A percentile compares a stretch with the other conserved stretches of the same genome.
phyloP scores from a whole-genome alignment of 495 filamentous ascomycete genomes.

The Darksidea phi region DNA sequence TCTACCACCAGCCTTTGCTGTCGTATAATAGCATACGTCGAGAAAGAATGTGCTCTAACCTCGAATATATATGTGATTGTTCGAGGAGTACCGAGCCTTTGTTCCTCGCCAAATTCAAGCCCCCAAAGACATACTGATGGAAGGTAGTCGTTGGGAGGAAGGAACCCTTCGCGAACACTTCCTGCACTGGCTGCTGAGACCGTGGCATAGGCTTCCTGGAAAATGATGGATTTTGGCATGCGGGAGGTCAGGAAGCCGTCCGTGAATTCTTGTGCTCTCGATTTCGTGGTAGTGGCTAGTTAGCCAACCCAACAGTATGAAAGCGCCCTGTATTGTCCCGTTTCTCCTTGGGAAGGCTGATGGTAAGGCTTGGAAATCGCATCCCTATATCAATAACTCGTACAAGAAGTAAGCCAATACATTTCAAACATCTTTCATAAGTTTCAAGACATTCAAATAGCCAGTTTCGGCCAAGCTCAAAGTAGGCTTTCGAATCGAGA shows the following conservation, averaged over 20 bases:
- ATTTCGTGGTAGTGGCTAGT: not conserved
- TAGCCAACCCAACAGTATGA: constrained; percentile 20
- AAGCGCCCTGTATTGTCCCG: constrained; percentile 8
- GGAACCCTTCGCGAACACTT: constrained; percentile 19
- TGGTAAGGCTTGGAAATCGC: not conserved
- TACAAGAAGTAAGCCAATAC: not conserved
- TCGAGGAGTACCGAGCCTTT: constrained; percentile 7
- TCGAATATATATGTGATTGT: constrained; percentile 1
- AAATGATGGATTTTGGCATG: constrained; percentile 20
- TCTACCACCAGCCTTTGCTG: constrained; percentile 11
- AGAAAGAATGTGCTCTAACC: constrained; percentile 34
- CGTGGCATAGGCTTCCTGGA: constrained; percentile 13
- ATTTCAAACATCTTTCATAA: not conserved
- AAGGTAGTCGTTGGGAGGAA: not conserved
- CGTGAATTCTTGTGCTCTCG: constrained; percentile 8
- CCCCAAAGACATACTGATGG: not conserved
- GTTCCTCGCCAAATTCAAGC: not conserved
- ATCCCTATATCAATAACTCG: constrained; percentile 4
- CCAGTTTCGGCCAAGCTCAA: not conserved
- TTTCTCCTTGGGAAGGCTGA: constrained; percentile 10
- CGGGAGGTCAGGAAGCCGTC: constrained; percentile 5
- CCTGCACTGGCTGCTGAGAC: constrained; percentile 20
- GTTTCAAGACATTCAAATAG: not conserved
- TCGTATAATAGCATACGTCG: constrained; percentile 32
- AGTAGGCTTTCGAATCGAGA: not conserved